phyloP scores from a whole-genome alignment of 257 asterid genomes.

The Solanum chmielewskii region DNA sequence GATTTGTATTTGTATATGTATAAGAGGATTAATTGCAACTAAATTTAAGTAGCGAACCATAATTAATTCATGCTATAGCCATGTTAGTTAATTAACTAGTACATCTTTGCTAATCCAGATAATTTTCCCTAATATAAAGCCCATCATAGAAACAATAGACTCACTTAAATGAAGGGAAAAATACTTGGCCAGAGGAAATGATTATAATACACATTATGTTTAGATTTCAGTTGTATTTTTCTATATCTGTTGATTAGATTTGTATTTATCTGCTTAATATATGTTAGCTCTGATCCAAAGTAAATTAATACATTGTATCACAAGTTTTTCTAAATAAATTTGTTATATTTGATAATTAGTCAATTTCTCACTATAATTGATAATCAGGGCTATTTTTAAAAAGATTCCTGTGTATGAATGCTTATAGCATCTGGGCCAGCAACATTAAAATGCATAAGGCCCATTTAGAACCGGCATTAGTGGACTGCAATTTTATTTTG shows the following conservation, averaged over 20 bases:
- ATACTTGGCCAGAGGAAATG: neutral
- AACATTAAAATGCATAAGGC: neutral
- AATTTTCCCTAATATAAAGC: too few species aligned
- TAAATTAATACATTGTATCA: neutral
- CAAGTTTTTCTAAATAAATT: too few species aligned
- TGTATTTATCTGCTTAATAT: neutral
- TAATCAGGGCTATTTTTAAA: neutral
- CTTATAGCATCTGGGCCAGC: neutral
- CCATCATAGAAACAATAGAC: neutral
- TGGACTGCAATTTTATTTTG: too few species aligned
- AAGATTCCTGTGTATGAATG: neutral
- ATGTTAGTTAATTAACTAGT: too few species aligned
- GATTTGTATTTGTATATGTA: too few species aligned
- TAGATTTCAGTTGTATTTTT: neutral
- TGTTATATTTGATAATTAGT: too few species aligned
- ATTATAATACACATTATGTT: neutral
- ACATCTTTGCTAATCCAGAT: too few species aligned
- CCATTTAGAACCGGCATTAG: neutral
- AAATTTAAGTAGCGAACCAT: too few species aligned
- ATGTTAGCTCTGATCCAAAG: neutral
- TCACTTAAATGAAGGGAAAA: neutral
- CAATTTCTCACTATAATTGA: neutral
- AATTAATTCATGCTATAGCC: too few species aligned
- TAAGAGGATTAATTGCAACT: too few species aligned
- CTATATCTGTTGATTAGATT: neutral